phyloP scores from a whole-genome alignment of 805 yeast species.

The Kodamaea neixiangensis region DNA sequence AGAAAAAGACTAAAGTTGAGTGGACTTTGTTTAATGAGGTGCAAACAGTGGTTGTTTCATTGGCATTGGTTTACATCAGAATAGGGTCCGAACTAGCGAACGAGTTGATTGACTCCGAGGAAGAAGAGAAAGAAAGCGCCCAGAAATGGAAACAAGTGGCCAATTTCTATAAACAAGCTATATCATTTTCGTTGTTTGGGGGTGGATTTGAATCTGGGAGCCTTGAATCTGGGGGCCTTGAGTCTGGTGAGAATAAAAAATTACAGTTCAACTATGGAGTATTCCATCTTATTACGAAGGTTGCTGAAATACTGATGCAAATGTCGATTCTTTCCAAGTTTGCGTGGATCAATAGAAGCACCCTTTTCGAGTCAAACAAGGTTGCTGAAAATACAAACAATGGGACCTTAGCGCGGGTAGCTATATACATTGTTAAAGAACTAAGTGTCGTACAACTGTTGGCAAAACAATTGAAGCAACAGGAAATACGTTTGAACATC shows the following conservation, averaged over 20 bases:
- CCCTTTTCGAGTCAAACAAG: slow-evolving; percentile 9
- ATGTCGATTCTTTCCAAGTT: slow-evolving; percentile 41
- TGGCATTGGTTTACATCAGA: slow-evolving; percentile 29
- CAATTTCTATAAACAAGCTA: slow-evolving; percentile 32
- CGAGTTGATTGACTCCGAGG: slow-evolving; percentile 32
- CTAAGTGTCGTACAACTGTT: slow-evolving; percentile 25
- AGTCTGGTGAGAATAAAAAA: neutral
- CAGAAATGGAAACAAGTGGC: slow-evolving; percentile 41
- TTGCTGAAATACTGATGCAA: slow-evolving; percentile 36
- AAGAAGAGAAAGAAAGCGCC: slow-evolving; percentile 16
- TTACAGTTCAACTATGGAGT: slow-evolving; percentile 10
- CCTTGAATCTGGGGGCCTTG: neutral
- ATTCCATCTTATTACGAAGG: slow-evolving; percentile 21
- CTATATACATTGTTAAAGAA: slow-evolving; percentile 42
- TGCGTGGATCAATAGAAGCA: slow-evolving; percentile 37
- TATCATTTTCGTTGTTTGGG: slow-evolving; percentile 30
- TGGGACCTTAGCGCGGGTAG: slow-evolving; percentile 47
- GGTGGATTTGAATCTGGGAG: neutral
- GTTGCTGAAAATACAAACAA: slow-evolving; percentile 26
- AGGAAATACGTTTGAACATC: slow-evolving; percentile 10
- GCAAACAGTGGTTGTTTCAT: slow-evolving; percentile 24
- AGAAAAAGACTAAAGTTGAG: neutral
- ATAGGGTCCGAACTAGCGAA: slow-evolving; percentile 39
- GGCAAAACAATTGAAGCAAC: slow-evolving; percentile 10
- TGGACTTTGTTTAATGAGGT: slow-evolving; percentile 39